A percentile compares a stretch with the other conserved stretches of the same genome.
phyloP scores from a whole-genome alignment of 306 rosid genomes.

The Gleditsia sinensis region DNA sequence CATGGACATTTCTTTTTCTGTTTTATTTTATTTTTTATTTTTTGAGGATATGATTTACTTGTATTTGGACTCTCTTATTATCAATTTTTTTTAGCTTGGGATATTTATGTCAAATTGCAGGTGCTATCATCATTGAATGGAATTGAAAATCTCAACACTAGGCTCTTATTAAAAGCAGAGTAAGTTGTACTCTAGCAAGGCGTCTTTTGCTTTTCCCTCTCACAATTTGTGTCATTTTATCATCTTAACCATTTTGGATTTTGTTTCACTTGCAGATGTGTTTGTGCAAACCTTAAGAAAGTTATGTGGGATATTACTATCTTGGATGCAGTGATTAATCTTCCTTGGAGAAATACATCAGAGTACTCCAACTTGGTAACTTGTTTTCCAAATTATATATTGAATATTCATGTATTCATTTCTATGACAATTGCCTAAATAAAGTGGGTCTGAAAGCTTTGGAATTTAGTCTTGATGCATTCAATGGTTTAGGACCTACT shows the following conservation, averaged over 20 bases:
- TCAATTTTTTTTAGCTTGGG: slow-evolving; percentile 2
- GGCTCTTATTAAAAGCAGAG: slow-evolving; percentile 80
- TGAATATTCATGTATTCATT: not conserved
- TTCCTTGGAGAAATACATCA: slow-evolving; percentile 66
- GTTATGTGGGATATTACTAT: slow-evolving; percentile 77
- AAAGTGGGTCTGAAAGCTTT: not conserved
- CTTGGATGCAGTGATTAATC: slow-evolving; percentile 45
- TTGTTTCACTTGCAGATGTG: slow-evolving; percentile 59
- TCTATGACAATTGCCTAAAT: not conserved
- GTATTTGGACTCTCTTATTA: not conserved
- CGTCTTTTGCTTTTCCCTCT: slow-evolving; percentile 11
- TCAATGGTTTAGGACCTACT: too few relatives aligned
- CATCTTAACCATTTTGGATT: slow-evolving; percentile 11
- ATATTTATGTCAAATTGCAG: slow-evolving; percentile 47
- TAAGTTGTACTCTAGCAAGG: slow-evolving; percentile 48
- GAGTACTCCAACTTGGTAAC: slow-evolving; percentile 67
- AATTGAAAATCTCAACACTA: slow-evolving; percentile 58
- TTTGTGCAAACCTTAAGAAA: slow-evolving; percentile 56
- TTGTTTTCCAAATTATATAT: slow-evolving; percentile 16
- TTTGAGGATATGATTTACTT: not conserved
- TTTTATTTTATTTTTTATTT: not conserved
- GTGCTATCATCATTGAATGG: slow-evolving; percentile 74
- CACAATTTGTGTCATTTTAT: not conserved
- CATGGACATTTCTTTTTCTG: not conserved
- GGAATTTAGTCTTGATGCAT: too few relatives aligned